phyloP scores from a whole-genome alignment of 352 stramenopile species.

The Globisporangium alternatum region DNA sequence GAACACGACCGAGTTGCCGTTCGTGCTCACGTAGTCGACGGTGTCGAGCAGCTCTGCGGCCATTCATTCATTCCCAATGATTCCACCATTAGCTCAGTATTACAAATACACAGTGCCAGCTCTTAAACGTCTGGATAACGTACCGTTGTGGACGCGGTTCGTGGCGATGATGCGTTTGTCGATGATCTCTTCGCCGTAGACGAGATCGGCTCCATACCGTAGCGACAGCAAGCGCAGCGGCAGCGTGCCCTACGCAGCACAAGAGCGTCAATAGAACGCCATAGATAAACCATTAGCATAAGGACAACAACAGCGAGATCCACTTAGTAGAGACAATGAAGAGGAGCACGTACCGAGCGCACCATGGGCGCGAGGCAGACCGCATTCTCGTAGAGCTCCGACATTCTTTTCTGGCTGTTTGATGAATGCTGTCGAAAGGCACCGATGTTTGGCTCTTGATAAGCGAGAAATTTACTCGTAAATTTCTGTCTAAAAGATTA shows the following conservation, averaged over 20 bases:
- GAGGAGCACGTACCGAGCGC: conserved; percentile 66
- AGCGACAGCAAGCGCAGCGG: conserved; percentile 90
- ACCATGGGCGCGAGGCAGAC: conserved; percentile 94
- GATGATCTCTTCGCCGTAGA: conserved; percentile 95
- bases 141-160: conserved; percentile 80
- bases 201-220: conserved; percentile 89
- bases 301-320: neutral
- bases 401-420: conserved; percentile 17
- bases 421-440: neutral
- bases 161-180: conserved; percentile 90
- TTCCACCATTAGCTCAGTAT: neutral
- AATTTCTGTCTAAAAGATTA: too few species aligned
- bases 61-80: neutral
- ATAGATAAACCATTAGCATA: neutral
- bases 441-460: too few species aligned
- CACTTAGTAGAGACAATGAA: neutral
- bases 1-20: conserved; percentile 84
- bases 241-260: conserved; percentile 73
- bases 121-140: neutral
- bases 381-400: conserved; percentile 68
- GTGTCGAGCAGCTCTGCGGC: conserved; percentile 62
- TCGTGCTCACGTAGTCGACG: conserved; percentile 90
- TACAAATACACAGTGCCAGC: neutral
- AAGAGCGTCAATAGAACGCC: neutral
- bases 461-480: too few species aligned